phyloP scores from a whole-genome alignment of 2,329 filamentous ascomycete species.

The Myotisia sp. region DNA sequence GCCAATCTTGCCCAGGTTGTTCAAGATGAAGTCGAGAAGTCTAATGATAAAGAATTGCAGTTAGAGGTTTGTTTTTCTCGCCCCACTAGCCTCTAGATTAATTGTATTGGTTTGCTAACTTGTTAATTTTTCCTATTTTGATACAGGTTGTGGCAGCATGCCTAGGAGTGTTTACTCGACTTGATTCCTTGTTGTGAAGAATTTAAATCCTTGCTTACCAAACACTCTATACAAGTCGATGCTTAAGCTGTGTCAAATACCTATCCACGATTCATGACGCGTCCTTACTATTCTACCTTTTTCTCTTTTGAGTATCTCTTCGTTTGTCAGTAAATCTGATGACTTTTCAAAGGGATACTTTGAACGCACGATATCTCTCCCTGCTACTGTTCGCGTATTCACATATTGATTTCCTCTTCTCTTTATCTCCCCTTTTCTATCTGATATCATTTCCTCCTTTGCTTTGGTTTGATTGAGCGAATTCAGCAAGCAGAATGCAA shows the following conservation, averaged over 20 bases:
- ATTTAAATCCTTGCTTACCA: slow-evolving; percentile 4
- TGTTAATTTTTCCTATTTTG: slow-evolving; percentile 11
- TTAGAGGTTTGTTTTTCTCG: slow-evolving; percentile 56
- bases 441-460: background rate
- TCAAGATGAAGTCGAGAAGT: slow-evolving; percentile 68
- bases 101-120: slow-evolving; percentile 12
- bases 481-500: slow-evolving; percentile 3
- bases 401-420: background rate
- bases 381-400: background rate
- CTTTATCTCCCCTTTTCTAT: background rate
- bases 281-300: slow-evolving; percentile 11
- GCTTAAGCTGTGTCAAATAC: slow-evolving; percentile 4
- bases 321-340: no score
- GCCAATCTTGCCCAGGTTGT: slow-evolving; percentile 84
- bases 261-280: slow-evolving; percentile 4
- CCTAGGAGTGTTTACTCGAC: slow-evolving; percentile 89
- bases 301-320: slow-evolving; percentile 8
- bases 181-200: slow-evolving; percentile 79
- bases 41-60: slow-evolving; percentile 89
- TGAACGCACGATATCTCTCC: no score
- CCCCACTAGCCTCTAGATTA: background rate
- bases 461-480: background rate
- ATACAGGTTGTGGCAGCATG: slow-evolving; percentile 72
- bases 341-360: no score
- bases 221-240: slow-evolving; percentile 2